A percentile compares a stretch with the other conserved stretches of the same genome.
Conservation (phyloP, 2,329 filamentous ascomycete genomes). For the Leptodontidium sp. region DNA sequence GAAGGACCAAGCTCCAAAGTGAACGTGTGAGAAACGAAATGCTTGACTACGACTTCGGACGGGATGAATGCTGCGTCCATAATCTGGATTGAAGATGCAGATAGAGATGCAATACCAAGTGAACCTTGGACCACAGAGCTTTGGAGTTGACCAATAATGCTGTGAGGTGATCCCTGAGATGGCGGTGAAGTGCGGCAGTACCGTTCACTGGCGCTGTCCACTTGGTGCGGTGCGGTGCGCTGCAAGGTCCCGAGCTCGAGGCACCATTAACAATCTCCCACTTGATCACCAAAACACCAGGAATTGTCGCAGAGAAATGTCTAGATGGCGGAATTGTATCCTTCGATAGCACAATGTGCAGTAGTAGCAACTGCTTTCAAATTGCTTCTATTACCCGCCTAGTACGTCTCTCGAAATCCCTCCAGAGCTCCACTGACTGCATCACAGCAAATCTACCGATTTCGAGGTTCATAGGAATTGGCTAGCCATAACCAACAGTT, state of each 20-base stretch:
- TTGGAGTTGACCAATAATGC: slow-evolving; percentile 25
- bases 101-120: background rate
- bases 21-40: slow-evolving; percentile 58
- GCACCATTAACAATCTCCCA: background rate
- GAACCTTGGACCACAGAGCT: slow-evolving; percentile 10
- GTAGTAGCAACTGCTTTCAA: slow-evolving; percentile 89
- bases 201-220: background rate
- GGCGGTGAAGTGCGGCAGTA: slow-evolving; percentile 23
- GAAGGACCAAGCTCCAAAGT: slow-evolving; percentile 59
- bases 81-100: slow-evolving; percentile 14
- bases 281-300: slow-evolving; percentile 1
- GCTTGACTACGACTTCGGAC: slow-evolving; percentile 53
- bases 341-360: slow-evolving; percentile 88
- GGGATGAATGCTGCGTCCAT: slow-evolving; percentile 51
- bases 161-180: slow-evolving; percentile 5
- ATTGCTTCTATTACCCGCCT: slow-evolving; percentile 90
- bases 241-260: background rate
- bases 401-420: slow-evolving; percentile 67
- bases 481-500: slow-evolving; percentile 92
- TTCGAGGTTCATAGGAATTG: slow-evolving; percentile 99
- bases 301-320: slow-evolving; percentile 34
- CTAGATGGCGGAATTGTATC: slow-evolving; percentile 81
- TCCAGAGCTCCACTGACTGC: background rate
- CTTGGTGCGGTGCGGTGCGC: too few species aligned
- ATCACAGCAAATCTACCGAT: slow-evolving; percentile 90